phyloP scores from a whole-genome alignment of 1,284 basidiomycete genomes.

The Dichomitus squalens region DNA sequence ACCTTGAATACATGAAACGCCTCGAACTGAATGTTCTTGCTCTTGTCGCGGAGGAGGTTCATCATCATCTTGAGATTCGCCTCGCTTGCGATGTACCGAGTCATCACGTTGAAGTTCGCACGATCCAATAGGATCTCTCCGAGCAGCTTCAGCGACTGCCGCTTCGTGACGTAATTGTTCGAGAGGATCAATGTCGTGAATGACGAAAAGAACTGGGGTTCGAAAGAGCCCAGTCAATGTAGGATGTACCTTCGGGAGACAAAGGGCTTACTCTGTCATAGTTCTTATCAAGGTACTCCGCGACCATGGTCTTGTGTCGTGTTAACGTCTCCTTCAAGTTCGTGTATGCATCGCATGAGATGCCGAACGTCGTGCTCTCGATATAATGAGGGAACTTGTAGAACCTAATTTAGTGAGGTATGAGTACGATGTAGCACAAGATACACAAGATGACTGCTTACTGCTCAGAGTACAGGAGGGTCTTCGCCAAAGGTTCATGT shows the following conservation, averaged over 20 bases:
- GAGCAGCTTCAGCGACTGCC: slow-evolving; percentile 96
- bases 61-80: slow-evolving; percentile 99
- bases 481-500: slow-evolving; percentile 90
- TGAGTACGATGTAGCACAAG: not conserved
- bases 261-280: slow-evolving; percentile 80
- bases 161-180: slow-evolving; percentile 98
- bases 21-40: slow-evolving; percentile 99
- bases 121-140: slow-evolving; percentile 98
- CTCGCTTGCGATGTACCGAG: slow-evolving; percentile 91
- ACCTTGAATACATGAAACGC: slow-evolving; percentile 99
- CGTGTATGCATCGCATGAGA: slow-evolving; percentile 96
- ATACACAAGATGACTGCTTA: slow-evolving; percentile 43
- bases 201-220: slow-evolving; percentile 86
- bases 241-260: not conserved
- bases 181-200: slow-evolving; percentile 93
- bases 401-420: slow-evolving; percentile 60
- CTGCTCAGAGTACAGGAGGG: slow-evolving; percentile 92
- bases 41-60: slow-evolving; percentile 96
- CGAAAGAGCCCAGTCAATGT: not conserved
- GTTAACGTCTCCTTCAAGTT: slow-evolving; percentile 97
- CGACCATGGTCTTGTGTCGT: slow-evolving; percentile 96
- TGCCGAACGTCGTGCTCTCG: slow-evolving; percentile 96
- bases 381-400: slow-evolving; percentile 98
- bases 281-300: slow-evolving; percentile 93
- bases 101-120: slow-evolving; percentile 99